Evolutionary conservation across 164 flowering plant genomes (phyloP).

Genomic region (Kingdonia uniflora): DNA sequence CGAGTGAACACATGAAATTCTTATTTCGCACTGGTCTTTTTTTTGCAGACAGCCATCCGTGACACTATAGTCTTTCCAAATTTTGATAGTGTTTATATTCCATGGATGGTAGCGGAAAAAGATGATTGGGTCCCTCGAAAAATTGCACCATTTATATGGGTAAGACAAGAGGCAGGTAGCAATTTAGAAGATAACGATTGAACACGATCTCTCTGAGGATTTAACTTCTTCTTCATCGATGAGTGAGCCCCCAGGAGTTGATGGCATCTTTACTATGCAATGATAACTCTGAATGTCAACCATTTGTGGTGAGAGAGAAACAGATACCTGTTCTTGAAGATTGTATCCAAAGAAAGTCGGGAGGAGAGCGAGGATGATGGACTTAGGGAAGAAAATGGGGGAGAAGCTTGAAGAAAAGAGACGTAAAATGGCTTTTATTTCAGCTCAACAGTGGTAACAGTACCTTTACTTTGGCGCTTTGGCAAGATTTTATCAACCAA

Average conservation of each 20-base stretch:
- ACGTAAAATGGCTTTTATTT: no score
- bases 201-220: conserved; percentile 12
- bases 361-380: conserved; percentile 72
- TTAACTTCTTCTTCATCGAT: conserved; percentile 6
- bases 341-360: conserved; percentile 47
- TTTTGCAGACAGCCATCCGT: conserved; percentile 67
- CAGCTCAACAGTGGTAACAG: no score
- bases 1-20: no score
- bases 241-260: conserved; percentile 21
- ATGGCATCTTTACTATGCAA: conserved; percentile 27
- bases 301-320: conserved; percentile 16
- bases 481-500: no score
- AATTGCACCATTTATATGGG: conserved; percentile 6
- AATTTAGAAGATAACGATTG: conserved; percentile 19
- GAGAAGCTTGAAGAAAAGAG: conserved; percentile 89
- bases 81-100: conserved; percentile 57
- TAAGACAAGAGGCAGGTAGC: conserved; percentile 1
- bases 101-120: conserved; percentile 95
- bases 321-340: conserved; percentile 24
- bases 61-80: conserved; percentile 88
- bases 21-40: conserved; percentile 5
- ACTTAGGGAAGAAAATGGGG: conserved; percentile 82
- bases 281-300: conserved; percentile 14
- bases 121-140: conserved; percentile 81
- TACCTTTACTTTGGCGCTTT: no score